phyloP scores from a whole-genome alignment of 176 grass and related monocot genomes.

The Zoysia pacifica region DNA sequence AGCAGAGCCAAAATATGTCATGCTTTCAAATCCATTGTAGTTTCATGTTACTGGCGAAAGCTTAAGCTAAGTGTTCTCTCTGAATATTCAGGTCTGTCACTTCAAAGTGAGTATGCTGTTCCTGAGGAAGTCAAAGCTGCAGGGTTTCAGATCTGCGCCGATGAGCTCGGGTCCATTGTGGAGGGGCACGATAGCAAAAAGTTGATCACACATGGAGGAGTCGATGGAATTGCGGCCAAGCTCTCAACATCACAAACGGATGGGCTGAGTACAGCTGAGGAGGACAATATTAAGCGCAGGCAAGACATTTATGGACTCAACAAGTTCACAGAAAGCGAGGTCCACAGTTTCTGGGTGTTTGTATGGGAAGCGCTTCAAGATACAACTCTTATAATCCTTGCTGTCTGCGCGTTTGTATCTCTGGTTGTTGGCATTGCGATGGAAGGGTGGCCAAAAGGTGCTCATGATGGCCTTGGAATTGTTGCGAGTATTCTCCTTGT shows the following conservation, averaged over 20 bases:
- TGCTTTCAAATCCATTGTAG: background rate
- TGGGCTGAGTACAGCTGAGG: conserved; percentile 55
- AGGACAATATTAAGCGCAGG: conserved; percentile 64
- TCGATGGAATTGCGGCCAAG: conserved; percentile 68
- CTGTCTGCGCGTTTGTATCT: conserved; percentile 77
- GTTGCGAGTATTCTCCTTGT: conserved; percentile 94
- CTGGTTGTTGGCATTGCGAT: conserved; percentile 78
- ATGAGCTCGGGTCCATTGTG: conserved; percentile 85
- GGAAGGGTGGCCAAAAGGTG: conserved; percentile 96
- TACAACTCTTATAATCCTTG: conserved; percentile 87
- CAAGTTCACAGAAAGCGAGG: conserved; percentile 81
- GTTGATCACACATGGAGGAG: conserved; percentile 58
- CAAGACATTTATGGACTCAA: conserved; percentile 86
- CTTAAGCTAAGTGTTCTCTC: background rate
- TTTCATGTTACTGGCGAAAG: background rate
- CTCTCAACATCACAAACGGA: conserved; percentile 56
- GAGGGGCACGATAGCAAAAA: conserved; percentile 89
- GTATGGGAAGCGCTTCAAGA: conserved; percentile 95
- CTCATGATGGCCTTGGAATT: conserved; percentile 93
- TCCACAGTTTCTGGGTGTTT: conserved; percentile 91
- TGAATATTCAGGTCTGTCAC: conserved; percentile 46
- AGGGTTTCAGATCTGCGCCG: conserved; percentile 74
- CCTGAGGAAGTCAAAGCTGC: conserved; percentile 71
- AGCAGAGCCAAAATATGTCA: background rate
- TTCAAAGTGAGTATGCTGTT: conserved; percentile 64